Evolutionary conservation across 768 basidiomycete genomes (phyloP).

Genomic region (Mycena floridula): DNA sequence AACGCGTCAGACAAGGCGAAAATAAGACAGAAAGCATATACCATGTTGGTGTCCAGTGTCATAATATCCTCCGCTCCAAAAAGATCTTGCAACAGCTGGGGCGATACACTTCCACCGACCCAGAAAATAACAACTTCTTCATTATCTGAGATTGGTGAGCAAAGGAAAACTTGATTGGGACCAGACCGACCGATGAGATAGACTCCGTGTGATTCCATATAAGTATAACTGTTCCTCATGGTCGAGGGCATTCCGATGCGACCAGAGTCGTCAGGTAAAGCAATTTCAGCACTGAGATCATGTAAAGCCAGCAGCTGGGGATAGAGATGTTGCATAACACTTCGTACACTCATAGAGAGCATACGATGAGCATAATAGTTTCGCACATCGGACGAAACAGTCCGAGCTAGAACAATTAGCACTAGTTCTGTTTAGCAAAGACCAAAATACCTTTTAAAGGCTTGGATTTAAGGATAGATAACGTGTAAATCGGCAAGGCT

Average conservation of each 20-base stretch:
- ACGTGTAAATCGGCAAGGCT: conserved; percentile 72
- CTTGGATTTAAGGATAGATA: conserved; percentile 84
- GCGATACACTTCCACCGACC: conserved; percentile 80
- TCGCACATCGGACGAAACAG: conserved; percentile 91
- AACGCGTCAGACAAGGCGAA: no score
- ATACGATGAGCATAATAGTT: conserved; percentile 79
- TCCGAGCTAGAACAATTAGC: conserved; percentile 40
- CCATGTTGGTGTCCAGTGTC: conserved; percentile 62
- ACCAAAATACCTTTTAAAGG: conserved; percentile 75
- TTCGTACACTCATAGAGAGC: conserved; percentile 60
- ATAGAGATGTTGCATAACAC: conserved; percentile 76
- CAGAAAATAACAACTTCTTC: conserved; percentile 85
- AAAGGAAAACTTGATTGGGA: background rate
- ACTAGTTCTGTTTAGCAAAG: background rate
- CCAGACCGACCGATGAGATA: conserved; percentile 76
- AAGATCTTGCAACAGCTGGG: conserved; percentile 75
- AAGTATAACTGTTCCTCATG: conserved; percentile 77
- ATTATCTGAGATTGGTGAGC: conserved; percentile 54
- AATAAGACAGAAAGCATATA: conserved; percentile 28
- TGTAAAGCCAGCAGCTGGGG: conserved; percentile 87
- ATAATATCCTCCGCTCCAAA: conserved; percentile 80
- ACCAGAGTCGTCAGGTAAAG: conserved; percentile 61
- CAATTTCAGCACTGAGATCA: conserved; percentile 66
- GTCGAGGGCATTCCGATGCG: conserved; percentile 62
- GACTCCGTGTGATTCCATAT: conserved; percentile 88